Evolutionary conservation across 1,284 basidiomycete species (phyloP).

Genomic region (Coniferiporia sulphurascens): DNA sequence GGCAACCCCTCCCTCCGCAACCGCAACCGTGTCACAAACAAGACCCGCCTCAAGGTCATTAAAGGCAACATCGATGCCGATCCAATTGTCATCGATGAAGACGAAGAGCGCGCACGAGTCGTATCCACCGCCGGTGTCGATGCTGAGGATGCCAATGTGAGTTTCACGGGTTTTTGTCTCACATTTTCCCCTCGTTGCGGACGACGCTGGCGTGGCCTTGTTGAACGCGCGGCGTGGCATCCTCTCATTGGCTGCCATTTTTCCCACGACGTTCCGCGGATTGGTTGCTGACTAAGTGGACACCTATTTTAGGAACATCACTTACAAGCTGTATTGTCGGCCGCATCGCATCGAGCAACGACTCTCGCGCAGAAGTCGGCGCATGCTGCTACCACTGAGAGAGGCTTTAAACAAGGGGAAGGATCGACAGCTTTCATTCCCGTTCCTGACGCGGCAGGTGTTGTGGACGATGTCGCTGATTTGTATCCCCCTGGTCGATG

Average conservation of each 20-base stretch:
- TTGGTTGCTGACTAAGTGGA: slow-evolving; percentile 51
- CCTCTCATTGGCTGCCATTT: slow-evolving; percentile 42
- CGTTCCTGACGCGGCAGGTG: slow-evolving; percentile 83
- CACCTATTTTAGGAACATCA: slow-evolving; percentile 75
- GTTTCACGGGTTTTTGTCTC: slow-evolving; percentile 36
- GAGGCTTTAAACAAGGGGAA: slow-evolving; percentile 38
- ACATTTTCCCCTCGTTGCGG: slow-evolving; percentile 29
- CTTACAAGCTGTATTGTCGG: slow-evolving; percentile 80
- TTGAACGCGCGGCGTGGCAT: slow-evolving; percentile 42
- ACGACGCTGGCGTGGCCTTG: slow-evolving; percentile 30
- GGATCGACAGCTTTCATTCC: slow-evolving; percentile 77
- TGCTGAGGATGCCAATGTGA: slow-evolving; percentile 84
- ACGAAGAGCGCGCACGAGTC: slow-evolving; percentile 71
- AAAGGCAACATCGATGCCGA: slow-evolving; percentile 78
- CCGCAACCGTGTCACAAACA: slow-evolving; percentile 86
- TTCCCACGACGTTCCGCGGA: slow-evolving; percentile 50
- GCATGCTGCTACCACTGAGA: slow-evolving; percentile 34
- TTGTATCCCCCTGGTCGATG: slow-evolving; percentile 69
- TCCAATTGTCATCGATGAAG: slow-evolving; percentile 75
- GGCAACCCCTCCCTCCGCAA: slow-evolving; percentile 73
- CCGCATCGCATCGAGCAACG: slow-evolving; percentile 58
- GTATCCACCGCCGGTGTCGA: slow-evolving; percentile 68
- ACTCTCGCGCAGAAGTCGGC: slow-evolving; percentile 36
- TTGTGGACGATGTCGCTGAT: slow-evolving; percentile 70
- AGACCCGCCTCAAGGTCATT: slow-evolving; percentile 81